phyloP scores from a whole-genome alignment of 208 protist species.

The Borovskyia barvae region DNA sequence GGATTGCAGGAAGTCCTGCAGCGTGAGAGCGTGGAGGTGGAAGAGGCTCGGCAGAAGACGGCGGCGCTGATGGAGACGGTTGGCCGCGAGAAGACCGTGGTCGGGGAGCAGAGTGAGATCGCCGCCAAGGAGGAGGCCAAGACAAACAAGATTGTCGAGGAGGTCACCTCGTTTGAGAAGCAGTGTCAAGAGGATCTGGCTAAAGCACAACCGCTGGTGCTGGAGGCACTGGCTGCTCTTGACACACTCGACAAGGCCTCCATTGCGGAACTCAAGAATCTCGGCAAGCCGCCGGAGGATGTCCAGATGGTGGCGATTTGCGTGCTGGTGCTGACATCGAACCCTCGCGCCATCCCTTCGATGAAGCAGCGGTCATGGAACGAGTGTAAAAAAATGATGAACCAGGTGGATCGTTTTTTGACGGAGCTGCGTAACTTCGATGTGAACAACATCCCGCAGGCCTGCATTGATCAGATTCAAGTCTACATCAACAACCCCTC shows the following conservation, averaged over 20 bases:
- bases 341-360: conserved; percentile 84
- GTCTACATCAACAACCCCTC: conserved; percentile 91
- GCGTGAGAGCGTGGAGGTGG: conserved; percentile 92
- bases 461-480: conserved; percentile 94
- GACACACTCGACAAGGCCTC: conserved; percentile 97
- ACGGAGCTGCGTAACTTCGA: conserved; percentile 93
- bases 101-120: conserved; percentile 94
- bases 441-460: conserved; percentile 95
- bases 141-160: conserved; percentile 93
- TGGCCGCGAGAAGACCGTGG: conserved; percentile 93
- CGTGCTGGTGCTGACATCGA: conserved; percentile 94
- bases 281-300: conserved; percentile 94
- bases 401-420: conserved; percentile 94
- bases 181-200: conserved; percentile 89
- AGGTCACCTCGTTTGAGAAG: conserved; percentile 87
- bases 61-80: conserved; percentile 94
- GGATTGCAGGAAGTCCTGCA: conserved; percentile 90
- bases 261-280: conserved; percentile 97
- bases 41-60: conserved; percentile 94
- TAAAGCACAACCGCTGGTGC: conserved; percentile 93
- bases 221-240: conserved; percentile 94
- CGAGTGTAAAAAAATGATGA: conserved; percentile 97
- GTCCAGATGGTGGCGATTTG: conserved; percentile 96
- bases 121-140: conserved; percentile 96
- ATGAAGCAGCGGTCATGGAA: conserved; percentile 95